Percentiles rank a stretch among this genome's conserved stretches.
These are phyloP conservation scores for Talaromyces liani DNA, from an alignment of 495 filamentous ascomycete species.

Conservation along the genomic window DNA sequence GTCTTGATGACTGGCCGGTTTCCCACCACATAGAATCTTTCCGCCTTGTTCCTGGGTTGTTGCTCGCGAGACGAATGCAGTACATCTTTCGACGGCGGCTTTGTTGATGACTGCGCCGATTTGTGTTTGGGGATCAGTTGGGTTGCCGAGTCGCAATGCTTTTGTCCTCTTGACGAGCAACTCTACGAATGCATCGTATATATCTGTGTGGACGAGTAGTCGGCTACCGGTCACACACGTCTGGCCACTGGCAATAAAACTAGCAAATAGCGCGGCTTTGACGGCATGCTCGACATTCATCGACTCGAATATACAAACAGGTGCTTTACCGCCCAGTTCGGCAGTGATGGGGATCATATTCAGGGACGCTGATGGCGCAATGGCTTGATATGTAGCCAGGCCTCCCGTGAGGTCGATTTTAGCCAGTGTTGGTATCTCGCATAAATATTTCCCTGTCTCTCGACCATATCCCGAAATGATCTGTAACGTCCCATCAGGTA, in stretches of 20 bases:
- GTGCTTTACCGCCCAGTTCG: slow-evolving; percentile 56
- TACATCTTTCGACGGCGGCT: slow-evolving; percentile 27
- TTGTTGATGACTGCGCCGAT: slow-evolving; percentile 37
- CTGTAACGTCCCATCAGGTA: slow-evolving; percentile 49
- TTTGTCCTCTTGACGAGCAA: slow-evolving; percentile 32
- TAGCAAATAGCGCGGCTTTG: slow-evolving; percentile 52
- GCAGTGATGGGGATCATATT: slow-evolving; percentile 51
- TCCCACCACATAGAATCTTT: slow-evolving; percentile 25
- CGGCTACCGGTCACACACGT: slow-evolving; percentile 56
- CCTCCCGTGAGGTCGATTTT: slow-evolving; percentile 61
- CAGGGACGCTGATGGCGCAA: slow-evolving; percentile 38
- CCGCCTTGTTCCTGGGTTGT: slow-evolving; percentile 16
- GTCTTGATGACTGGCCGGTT: slow-evolving; percentile 22
- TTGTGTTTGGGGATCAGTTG: slow-evolving; percentile 33
- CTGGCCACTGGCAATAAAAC: slow-evolving; percentile 53
- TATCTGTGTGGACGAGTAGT: slow-evolving; percentile 43
- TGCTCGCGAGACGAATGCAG: slow-evolving; percentile 28
- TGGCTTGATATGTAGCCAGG: slow-evolving; percentile 34
- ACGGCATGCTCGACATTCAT: slow-evolving; percentile 44
- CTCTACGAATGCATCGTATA: slow-evolving; percentile 32
- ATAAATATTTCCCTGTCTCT: slow-evolving; percentile 47
- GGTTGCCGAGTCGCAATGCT: slow-evolving; percentile 38
- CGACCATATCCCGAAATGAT: slow-evolving; percentile 50
- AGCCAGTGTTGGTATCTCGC: slow-evolving; percentile 40
- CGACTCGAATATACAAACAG: slow-evolving; percentile 45